A percentile compares a stretch with the other conserved stretches of the same genome.
Evolutionary conservation across 345 rosid species (phyloP).

Genomic region (Hibiscus syriacus): DNA sequence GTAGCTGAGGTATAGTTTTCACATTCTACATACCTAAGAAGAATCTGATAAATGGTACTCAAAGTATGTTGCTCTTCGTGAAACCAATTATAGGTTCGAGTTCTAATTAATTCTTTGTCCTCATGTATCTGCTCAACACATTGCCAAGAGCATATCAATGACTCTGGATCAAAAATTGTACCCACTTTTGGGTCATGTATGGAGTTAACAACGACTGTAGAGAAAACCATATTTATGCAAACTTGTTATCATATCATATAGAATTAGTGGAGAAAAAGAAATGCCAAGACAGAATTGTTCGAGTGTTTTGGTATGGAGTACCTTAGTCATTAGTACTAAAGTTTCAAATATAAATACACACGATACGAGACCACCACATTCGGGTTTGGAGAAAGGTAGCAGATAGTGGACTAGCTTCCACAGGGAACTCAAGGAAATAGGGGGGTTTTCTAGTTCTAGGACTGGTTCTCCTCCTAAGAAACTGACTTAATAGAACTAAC

Average conservation of each 20-base stretch:
- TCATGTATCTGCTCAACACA: slow-evolving; percentile 27
- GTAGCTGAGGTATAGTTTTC: no score
- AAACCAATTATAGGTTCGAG: background rate
- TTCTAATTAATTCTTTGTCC: background rate
- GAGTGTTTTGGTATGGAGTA: background rate
- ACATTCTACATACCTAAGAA: no score
- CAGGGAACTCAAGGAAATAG: background rate
- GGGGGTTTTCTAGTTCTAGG: slow-evolving; percentile 3
- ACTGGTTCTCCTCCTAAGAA: background rate
- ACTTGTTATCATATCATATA: background rate
- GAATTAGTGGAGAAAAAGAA: background rate
- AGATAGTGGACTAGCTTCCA: background rate
- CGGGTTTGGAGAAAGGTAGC: no score
- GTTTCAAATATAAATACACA: background rate
- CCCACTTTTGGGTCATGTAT: slow-evolving; percentile 53
- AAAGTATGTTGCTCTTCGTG: background rate
- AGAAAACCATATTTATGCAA: background rate
- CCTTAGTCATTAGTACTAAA: background rate
- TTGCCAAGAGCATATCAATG: slow-evolving; percentile 57
- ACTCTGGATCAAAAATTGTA: slow-evolving; percentile 51
- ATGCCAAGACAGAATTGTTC: background rate
- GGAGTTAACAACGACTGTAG: slow-evolving; percentile 54
- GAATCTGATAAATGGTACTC: no score
- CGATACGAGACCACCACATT: background rate
- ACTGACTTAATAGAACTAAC: background rate